phyloP scores from a whole-genome alignment of 257 asterid genomes.

The Catharanthus roseus region DNA sequence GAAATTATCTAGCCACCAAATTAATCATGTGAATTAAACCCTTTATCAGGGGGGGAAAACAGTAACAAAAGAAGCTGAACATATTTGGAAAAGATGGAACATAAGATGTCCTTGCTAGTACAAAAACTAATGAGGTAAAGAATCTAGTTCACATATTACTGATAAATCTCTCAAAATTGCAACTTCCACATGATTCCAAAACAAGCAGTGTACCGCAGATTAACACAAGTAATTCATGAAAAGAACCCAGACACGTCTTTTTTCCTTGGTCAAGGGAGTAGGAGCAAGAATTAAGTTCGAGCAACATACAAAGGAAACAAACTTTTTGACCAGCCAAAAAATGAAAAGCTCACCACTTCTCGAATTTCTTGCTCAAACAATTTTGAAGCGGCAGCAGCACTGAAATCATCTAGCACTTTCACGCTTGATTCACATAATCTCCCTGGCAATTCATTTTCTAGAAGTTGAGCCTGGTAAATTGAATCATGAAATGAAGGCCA shows the following conservation, averaged over 20 bases:
- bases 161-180: neutral
- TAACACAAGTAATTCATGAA: neutral
- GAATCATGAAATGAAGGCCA: conserved; percentile 55
- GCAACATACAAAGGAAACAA: neutral
- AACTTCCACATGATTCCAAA: neutral
- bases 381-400: conserved; percentile 85
- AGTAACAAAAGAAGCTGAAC: neutral
- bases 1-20: neutral
- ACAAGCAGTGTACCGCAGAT: neutral
- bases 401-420: conserved; percentile 60
- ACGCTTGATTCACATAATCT: conserved; percentile 45
- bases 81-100: neutral
- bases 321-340: conserved; percentile 8
- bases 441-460: conserved; percentile 46
- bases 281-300: neutral
- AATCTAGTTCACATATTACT: neutral
- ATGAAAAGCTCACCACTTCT: conserved; percentile 57
- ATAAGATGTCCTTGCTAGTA: neutral
- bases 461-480: conserved; percentile 38
- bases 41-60: neutral
- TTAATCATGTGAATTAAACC: neutral
- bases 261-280: neutral
- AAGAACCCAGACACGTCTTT: neutral
- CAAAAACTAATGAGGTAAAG: neutral
- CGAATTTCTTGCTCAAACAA: conserved; percentile 93